Percentiles rank a stretch among this genome's conserved stretches.
phyloP scores from a whole-genome alignment of 1,284 basidiomycete species.

The Irpex lacteus region DNA sequence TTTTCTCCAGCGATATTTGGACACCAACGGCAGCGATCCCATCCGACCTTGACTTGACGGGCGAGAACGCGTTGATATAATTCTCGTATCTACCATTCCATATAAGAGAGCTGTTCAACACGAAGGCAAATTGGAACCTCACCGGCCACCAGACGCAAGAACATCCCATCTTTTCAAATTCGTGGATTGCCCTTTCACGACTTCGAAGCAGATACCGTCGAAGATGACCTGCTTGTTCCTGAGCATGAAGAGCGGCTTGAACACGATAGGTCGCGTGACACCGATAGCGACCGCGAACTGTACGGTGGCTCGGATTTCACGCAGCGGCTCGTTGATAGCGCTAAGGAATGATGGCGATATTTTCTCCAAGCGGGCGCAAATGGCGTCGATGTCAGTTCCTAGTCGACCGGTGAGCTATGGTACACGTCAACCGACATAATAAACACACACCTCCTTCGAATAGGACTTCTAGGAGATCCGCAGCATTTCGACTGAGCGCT shows the following conservation, averaged over 20 bases:
- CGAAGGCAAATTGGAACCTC: slow-evolving; percentile 19
- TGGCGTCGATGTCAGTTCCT: slow-evolving; percentile 63
- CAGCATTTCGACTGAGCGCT: slow-evolving; percentile 56
- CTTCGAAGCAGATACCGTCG: slow-evolving; percentile 36
- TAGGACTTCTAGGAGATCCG: slow-evolving; percentile 70
- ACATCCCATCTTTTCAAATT: slow-evolving; percentile 65
- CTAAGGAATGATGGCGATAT: slow-evolving; percentile 49
- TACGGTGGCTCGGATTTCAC: slow-evolving; percentile 58
- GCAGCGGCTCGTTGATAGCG: slow-evolving; percentile 46
- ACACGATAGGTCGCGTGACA: background rate
- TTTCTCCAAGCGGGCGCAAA: slow-evolving; percentile 59
- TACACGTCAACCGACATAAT: background rate
- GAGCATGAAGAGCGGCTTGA: background rate
- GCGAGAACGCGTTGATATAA: slow-evolving; percentile 61
- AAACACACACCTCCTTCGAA: slow-evolving; percentile 51
- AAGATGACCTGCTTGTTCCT: background rate
- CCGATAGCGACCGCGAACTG: background rate
- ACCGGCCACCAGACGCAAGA: slow-evolving; percentile 80
- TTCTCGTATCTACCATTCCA: slow-evolving; percentile 66
- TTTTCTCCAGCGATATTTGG: slow-evolving; percentile 80
- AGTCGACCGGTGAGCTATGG: background rate
- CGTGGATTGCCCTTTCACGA: slow-evolving; percentile 58
- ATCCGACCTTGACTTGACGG: slow-evolving; percentile 51
- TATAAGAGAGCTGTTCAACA: background rate
- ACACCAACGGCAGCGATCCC: slow-evolving; percentile 67